Base-by-base conservation (phyloP, 352 stramenopile species). In the Blastocystis sp. region DNA sequence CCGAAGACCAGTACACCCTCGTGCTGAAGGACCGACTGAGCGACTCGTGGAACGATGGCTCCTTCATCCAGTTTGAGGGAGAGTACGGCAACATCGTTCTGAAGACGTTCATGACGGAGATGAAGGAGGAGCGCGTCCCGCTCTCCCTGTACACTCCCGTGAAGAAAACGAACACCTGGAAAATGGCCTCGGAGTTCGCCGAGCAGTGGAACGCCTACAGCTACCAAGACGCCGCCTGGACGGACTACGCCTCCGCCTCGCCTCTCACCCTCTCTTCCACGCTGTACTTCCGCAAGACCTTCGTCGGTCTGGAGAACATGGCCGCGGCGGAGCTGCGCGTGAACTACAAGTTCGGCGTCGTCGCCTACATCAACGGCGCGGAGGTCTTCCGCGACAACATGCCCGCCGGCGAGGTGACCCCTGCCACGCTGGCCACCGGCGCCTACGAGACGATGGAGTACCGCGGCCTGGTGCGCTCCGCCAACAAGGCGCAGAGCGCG, bases 311-410 rank as follows among this genome's bases (percentile, higher is more conserved):
- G 45, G n/a, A 53, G 14, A 34, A 56, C 23, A 65, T 79, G 41
- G 78, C 61, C n/a, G 59, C 61, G n/a, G 45, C 59, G 38, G 78
- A 88, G 4, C 1, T 88, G 7, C 17, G 65, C 21, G 28, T 88
- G 21, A 56, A 78, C 7, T 76, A 76, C 34, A 38, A 40, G 28
- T 41, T 59, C 62, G 78, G 78, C 40, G 56, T 88, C 23, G 66
- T 88, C 56, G 78, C 52, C 65, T 88, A 88, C 45, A 45, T 88
- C 23, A 88, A 78, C 45, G 78, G 78, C 48, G 23, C 4, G 1
- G 78, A 88, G 52, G 45, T 88, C 11, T 88, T 65, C 41, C 41
- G 78, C 23, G 67, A 79, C 62, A 88, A 88, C 34, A 88, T 88
- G 78, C 78, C 78, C 23, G 2, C 4, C 4, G 78, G 78, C 38